Conservation (phyloP, 441 rosid genomes). For the Adansonia gregorii region DNA sequence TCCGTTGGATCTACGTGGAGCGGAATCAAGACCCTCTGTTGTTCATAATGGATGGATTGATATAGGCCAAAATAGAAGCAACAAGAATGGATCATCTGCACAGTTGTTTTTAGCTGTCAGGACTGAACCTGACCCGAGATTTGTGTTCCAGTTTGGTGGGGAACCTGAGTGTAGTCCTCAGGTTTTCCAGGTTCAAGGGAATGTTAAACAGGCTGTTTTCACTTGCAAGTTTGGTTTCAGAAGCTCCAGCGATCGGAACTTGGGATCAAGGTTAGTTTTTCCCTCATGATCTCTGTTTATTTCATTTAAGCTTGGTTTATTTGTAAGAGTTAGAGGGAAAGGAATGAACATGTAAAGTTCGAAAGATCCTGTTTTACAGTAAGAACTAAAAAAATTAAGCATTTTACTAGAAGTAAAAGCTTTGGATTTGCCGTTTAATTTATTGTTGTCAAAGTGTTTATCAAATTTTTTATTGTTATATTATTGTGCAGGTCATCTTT, state of each 20-base stretch:
- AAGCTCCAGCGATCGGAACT: conserved; percentile 45
- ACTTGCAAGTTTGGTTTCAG: conserved; percentile 69
- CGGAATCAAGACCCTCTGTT: conserved; percentile 40
- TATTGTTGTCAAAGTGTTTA: conserved; percentile 8
- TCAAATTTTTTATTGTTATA: not conserved
- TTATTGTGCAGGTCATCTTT: conserved; percentile 56
- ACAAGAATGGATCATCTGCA: conserved; percentile 33
- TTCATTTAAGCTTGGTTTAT: not conserved
- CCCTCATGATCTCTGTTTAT: not conserved
- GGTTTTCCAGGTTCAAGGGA: conserved; percentile 71
- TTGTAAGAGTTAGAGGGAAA: not conserved
- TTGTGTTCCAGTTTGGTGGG: conserved; percentile 62
- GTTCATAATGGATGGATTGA: conserved; percentile 59
- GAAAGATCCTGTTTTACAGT: too few relatives aligned
- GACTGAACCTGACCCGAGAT: conserved; percentile 70
- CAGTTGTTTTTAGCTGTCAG: conserved; percentile 44
- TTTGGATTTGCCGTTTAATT: not conserved
- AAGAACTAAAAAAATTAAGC: too few relatives aligned
- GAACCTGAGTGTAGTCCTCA: conserved; percentile 75
- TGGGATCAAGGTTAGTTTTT: conserved; percentile 47
- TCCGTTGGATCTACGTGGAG: conserved; percentile 47
- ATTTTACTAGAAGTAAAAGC: too few relatives aligned
- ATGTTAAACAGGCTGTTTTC: conserved; percentile 63
- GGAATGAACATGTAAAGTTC: too few relatives aligned
- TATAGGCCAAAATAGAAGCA: conserved; percentile 36